Evolutionary conservation across 306 rosid genomes (phyloP).

Genomic region (Prunus dulcis): DNA sequence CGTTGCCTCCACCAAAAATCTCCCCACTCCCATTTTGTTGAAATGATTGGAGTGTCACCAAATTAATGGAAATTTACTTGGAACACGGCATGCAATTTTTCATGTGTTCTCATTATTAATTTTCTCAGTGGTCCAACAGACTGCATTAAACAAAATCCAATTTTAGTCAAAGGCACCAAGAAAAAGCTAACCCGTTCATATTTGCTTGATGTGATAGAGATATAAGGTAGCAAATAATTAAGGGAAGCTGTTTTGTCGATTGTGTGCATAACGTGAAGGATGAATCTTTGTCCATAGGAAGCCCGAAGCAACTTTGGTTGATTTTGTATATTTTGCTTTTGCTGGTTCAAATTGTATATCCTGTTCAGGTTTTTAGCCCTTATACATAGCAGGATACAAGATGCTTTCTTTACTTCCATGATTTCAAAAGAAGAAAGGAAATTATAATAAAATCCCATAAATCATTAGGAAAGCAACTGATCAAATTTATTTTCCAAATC

Average conservation of each 20-base stretch:
- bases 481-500: background rate
- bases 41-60: too few species aligned
- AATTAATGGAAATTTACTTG: too few species aligned
- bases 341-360: background rate
- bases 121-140: too few species aligned
- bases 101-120: too few species aligned
- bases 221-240: background rate
- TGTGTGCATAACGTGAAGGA: background rate
- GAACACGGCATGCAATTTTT: too few species aligned
- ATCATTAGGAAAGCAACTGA: background rate
- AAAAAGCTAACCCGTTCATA: background rate
- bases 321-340: background rate
- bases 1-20: too few species aligned
- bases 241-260: background rate
- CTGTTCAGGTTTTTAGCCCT: background rate
- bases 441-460: background rate
- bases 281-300: background rate
- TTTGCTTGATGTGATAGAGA: background rate
- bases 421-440: background rate
- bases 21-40: too few species aligned
- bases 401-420: background rate
- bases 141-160: background rate
- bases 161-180: background rate
- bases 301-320: background rate
- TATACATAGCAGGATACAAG: background rate